Base-by-base conservation (phyloP, 2,329 filamentous ascomycete genomes). In the Ophiostoma perfectum region DNA sequence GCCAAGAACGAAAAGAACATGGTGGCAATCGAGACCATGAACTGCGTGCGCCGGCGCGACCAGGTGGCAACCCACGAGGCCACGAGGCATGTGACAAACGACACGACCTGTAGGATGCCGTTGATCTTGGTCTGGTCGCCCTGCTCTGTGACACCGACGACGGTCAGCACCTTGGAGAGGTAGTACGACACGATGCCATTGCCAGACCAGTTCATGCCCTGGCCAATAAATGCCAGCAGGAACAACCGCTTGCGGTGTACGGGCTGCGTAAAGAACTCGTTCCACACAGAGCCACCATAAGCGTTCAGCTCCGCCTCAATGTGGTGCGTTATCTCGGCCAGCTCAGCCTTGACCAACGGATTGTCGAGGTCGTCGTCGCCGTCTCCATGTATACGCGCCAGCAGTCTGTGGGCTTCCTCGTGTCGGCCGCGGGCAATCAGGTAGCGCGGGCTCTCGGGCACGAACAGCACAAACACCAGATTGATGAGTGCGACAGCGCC, bases 351-450 rank as follows among this genome's bases (percentile, higher is more conserved):
- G 45, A 69, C 70, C 8, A 72, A 66, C 4, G 66, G 69, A 27
- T 41, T 45, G 42, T 45, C 42, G 9, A 45, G 47, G 6, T 66
- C 52, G 9, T 63, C 63, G 49, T 70, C 68, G 41, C 65, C 70
- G 47, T 66, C 52, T 41, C 66, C 70, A 52, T 72, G 71, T 68
- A 67, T 70, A 41, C 69, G 67, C n/a, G 52, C 49, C 5, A 72
- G 67, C 6, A 84, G 78, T 36, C 73, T 70, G 44, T 76, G 74
- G 0, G 81, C 81, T n/a, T 82, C 76, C 3, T 78, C 79, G 62
- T 78, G 73, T 4, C 66, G 66, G 36, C 36, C 42, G 18, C 67
- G 45, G 65, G 62, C 41, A 18, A 66, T 36, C 12, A 68, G 68
- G 62, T 64, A 72, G 9, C 70, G 66, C 8, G 70, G 71, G 1